Evolutionary conservation across 106 monocot species (phyloP).

Genomic region (Alisma plantagoaquatica): DNA sequence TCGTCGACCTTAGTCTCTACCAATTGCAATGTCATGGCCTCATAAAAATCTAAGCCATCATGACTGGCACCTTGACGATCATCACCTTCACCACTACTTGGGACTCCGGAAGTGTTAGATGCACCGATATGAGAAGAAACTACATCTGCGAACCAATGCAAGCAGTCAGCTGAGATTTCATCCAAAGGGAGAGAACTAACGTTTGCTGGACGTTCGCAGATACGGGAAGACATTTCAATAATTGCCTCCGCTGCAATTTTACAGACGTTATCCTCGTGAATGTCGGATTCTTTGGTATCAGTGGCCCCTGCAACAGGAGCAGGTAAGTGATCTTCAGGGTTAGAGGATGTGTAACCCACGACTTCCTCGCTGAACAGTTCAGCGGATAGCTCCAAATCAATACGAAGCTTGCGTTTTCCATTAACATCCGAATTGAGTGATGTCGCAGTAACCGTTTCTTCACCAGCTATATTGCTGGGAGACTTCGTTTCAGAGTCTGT

Average conservation of each 20-base stretch:
- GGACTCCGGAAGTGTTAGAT: neutral
- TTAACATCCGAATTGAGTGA: neutral
- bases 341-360: neutral
- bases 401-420: neutral
- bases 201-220: neutral
- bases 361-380: neutral
- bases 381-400: neutral
- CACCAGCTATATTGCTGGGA: no score
- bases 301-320: neutral
- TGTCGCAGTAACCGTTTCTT: neutral
- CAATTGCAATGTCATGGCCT: conserved; percentile 24
- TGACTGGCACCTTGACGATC: conserved; percentile 1
- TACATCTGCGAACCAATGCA: conserved; percentile 24
- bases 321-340: conserved; percentile 1
- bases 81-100: neutral
- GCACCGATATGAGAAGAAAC: conserved; percentile 4
- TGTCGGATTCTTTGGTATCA: conserved; percentile 3
- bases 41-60: conserved; percentile 31
- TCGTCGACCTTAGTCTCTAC: conserved; percentile 24
- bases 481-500: no score
- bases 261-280: conserved; percentile 4
- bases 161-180: neutral
- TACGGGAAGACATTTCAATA: conserved; percentile 30
- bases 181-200: neutral
- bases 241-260: conserved; percentile 44